Conservation (phyloP, 257 asterid genomes). For the Rauvolfia tetraphylla region DNA sequence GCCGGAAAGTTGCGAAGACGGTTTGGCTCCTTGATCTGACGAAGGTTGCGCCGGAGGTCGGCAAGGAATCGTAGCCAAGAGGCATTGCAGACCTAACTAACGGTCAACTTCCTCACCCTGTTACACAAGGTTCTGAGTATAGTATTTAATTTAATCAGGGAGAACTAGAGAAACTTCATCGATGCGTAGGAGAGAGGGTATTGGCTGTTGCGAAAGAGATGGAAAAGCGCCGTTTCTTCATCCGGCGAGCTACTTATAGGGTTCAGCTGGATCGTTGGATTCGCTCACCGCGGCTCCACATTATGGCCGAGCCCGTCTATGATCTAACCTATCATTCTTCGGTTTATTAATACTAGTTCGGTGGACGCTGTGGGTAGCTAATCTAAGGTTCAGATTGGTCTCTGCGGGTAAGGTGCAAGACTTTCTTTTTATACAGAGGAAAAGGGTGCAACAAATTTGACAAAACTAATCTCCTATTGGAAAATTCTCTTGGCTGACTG, state of each 20-base stretch:
- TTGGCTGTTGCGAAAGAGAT: neutral
- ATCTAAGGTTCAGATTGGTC: neutral
- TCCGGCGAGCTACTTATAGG: no score
- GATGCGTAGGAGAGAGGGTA: neutral
- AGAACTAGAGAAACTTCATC: neutral
- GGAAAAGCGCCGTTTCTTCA: neutral
- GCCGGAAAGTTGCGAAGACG: constrained; percentile 50
- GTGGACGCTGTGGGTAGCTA: neutral
- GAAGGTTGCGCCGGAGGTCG: constrained; percentile 19
- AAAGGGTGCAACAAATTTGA: no score
- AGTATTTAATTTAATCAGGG: neutral
- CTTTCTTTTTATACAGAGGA: no score
- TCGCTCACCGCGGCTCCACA: neutral
- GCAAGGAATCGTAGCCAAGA: constrained; percentile 10
- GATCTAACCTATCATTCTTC: neutral
- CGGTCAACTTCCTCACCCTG: neutral
- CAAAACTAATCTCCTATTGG: no score
- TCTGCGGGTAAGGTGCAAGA: no score
- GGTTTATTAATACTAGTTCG: no score
- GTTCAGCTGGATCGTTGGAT: neutral
- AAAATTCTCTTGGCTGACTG: no score
- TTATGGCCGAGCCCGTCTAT: neutral
- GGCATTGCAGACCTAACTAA: constrained; percentile 3
- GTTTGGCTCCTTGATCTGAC: constrained; percentile 38
- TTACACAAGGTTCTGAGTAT: neutral